Conservation (phyloP, 768 basidiomycete genomes). For the Pilatotrama ljubarskyi region DNA sequence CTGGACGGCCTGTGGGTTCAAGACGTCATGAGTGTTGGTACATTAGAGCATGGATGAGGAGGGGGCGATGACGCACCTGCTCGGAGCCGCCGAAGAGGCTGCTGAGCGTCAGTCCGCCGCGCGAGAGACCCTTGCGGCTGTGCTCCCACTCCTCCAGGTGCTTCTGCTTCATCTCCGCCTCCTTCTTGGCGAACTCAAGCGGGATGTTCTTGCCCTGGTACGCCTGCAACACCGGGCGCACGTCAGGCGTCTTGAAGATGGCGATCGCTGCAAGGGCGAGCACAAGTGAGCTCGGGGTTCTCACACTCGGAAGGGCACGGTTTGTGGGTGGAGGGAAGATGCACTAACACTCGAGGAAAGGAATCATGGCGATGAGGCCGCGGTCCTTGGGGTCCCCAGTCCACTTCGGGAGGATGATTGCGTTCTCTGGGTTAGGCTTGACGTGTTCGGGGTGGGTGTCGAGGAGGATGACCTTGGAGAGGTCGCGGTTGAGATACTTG, state of each 20-base stretch:
- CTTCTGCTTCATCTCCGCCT: constrained; percentile 76
- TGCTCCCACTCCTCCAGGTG: constrained; percentile 82
- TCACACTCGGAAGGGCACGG: too few relatives aligned
- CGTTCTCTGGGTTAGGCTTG: constrained; percentile 83
- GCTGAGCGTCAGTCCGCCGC: constrained; percentile 46
- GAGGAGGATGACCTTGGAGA: constrained; percentile 84
- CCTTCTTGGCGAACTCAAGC: constrained; percentile 84
- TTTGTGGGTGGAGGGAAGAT: background rate
- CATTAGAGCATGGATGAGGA: background rate
- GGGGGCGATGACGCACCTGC: constrained; percentile 29
- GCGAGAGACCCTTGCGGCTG: constrained; percentile 39
- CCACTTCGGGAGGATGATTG: constrained; percentile 85
- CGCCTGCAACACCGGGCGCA: constrained; percentile 81
- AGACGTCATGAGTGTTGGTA: background rate
- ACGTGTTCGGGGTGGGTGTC: constrained; percentile 84
- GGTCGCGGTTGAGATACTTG: constrained; percentile 91
- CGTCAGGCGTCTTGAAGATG: constrained; percentile 85
- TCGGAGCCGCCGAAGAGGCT: constrained; percentile 40
- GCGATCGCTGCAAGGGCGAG: constrained; percentile 66
- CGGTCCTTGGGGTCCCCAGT: constrained; percentile 72
- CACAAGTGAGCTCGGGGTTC: background rate
- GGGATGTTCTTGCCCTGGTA: constrained; percentile 90
- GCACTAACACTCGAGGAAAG: constrained; percentile 86
- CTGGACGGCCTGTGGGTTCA: constrained; percentile 24
- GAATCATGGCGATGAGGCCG: constrained; percentile 89